Conservation (phyloP, 2,329 filamentous ascomycete species). For the Pseudovirgaria hyperparasitica region DNA sequence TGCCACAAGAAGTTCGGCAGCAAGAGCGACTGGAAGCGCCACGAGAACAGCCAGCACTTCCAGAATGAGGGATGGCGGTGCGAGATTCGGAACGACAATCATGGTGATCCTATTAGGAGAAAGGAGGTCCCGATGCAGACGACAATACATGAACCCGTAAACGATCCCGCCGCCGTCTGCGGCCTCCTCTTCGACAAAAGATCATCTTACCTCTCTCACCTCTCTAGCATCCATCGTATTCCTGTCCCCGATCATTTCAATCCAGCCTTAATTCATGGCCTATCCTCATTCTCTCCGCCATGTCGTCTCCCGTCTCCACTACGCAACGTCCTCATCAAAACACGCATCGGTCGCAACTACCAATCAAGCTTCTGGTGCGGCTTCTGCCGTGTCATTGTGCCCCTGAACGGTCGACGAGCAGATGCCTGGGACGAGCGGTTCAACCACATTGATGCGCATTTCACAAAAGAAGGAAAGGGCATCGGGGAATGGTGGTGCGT, state of each 20-base stretch:
- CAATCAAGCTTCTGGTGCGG: conserved; percentile 74
- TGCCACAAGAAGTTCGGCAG: conserved; percentile 73
- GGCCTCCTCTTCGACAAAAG: conserved; percentile 45
- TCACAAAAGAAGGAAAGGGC: conserved; percentile 39
- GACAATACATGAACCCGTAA: no score
- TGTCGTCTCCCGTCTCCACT: no score
- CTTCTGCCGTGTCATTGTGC: conserved; percentile 53
- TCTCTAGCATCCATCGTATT: conserved; percentile 38
- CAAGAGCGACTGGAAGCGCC: conserved; percentile 89
- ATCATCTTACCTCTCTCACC: conserved; percentile 49
- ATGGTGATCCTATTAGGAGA: conserved; percentile 1
- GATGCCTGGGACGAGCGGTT: conserved; percentile 49
- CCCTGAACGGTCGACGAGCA: conserved; percentile 35
- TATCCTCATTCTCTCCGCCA: no score
- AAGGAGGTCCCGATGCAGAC: conserved; percentile 1
- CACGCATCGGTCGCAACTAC: conserved; percentile 51
- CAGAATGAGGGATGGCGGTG: conserved; percentile 64
- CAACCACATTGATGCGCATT: conserved; percentile 67
- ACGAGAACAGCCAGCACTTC: conserved; percentile 70
- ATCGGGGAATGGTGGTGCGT: conserved; percentile 46
- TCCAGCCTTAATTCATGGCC: no score
- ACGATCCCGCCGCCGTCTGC: conserved; percentile 32
- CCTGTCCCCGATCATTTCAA: conserved; percentile 13
- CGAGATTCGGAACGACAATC: conserved; percentile 20
- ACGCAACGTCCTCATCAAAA: conserved; percentile 36